phyloP scores from a whole-genome alignment of 2,329 filamentous ascomycete genomes.

The Tolypocladium endophyticum region DNA sequence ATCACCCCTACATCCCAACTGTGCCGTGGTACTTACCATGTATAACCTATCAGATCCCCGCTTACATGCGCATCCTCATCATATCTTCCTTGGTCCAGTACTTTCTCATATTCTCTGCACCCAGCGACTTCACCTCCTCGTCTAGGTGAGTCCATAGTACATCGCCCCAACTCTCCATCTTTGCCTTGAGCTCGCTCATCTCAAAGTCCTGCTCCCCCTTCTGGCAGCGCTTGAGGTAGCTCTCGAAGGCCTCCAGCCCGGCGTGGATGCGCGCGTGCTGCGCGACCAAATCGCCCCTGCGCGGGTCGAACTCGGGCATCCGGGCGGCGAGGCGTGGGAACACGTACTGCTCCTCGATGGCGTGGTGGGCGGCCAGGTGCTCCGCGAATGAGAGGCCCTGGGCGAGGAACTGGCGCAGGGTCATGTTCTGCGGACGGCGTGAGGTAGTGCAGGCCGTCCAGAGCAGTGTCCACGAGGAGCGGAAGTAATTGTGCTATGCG shows the following conservation, averaged over 20 bases:
- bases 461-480: conserved; percentile 60
- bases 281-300: conserved; percentile 48
- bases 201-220: conserved; percentile 51
- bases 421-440: conserved; percentile 52
- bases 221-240: conserved; percentile 53
- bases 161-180: conserved; percentile 68
- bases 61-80: conserved; percentile 48
- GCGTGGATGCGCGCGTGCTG: conserved; percentile 74
- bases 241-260: conserved; percentile 58
- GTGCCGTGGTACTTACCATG: background rate
- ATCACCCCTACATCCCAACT: too few species aligned
- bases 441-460: conserved; percentile 51
- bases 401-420: conserved; percentile 57
- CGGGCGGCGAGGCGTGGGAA: conserved; percentile 67
- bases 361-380: conserved; percentile 67
- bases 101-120: conserved; percentile 78
- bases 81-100: conserved; percentile 76
- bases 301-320: conserved; percentile 63
- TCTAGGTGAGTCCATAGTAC: conserved; percentile 78
- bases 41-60: background rate
- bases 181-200: conserved; percentile 48
- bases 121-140: conserved; percentile 68
- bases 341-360: conserved; percentile 71
- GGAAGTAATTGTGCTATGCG: conserved; percentile 68
- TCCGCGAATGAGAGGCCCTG: conserved; percentile 59